Conservation (phyloP, 495 filamentous ascomycete genomes). For the Aspergillus indologenus region DNA sequence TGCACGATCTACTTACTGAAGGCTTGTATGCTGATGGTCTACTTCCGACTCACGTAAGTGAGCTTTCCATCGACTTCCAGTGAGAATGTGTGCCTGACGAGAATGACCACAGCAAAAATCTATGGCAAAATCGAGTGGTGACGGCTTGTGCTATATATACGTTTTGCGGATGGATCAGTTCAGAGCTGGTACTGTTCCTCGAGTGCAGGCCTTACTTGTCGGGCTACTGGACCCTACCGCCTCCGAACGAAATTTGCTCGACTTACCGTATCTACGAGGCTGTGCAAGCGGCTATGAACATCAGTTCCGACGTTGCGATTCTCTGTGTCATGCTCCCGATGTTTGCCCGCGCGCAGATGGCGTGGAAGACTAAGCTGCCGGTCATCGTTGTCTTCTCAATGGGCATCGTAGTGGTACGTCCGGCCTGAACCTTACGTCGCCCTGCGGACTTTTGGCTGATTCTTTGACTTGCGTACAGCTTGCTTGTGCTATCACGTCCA, state of each 20-base stretch:
- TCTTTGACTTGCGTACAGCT: neutral
- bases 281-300: neutral
- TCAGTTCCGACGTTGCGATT: neutral
- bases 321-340: neutral
- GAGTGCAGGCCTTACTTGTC: neutral
- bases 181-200: slow-evolving; percentile 4
- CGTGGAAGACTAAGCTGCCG: slow-evolving; percentile 1
- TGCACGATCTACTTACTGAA: slow-evolving; percentile 4
- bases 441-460: neutral
- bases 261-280: neutral
- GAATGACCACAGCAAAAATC: neutral
- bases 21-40: slow-evolving; percentile 4
- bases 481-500: slow-evolving; percentile 2
- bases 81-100: neutral
- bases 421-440: neutral
- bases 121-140: slow-evolving; percentile 3
- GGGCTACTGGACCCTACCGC: neutral
- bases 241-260: neutral
- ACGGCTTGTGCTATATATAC: neutral
- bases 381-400: slow-evolving; percentile 1
- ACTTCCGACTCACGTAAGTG: slow-evolving; percentile 1
- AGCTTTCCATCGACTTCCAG: neutral
- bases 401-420: slow-evolving; percentile 2
- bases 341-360: neutral
- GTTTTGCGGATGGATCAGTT: neutral